Conservation (phyloP, 2,329 filamentous ascomycete species). For the Fusarium goolgardi region DNA sequence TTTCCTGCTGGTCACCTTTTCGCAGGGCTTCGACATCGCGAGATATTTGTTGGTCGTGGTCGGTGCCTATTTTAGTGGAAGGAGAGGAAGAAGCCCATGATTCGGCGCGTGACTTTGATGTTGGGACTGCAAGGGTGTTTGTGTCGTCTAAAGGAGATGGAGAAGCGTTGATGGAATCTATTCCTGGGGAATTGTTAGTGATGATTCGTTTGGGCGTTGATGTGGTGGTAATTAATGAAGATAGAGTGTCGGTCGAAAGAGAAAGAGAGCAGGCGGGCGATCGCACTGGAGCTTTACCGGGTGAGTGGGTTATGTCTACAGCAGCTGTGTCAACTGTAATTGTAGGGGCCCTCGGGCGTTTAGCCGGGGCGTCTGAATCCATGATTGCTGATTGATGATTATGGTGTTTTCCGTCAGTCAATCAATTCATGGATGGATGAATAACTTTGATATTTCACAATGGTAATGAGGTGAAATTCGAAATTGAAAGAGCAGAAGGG, state of each 20-base stretch:
- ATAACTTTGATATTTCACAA: not conserved
- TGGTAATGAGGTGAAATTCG: not conserved
- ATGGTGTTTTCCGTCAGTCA: not conserved
- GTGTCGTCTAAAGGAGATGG: slow-evolving; percentile 30
- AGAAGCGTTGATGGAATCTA: slow-evolving; percentile 35
- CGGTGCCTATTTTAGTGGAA: slow-evolving; percentile 38
- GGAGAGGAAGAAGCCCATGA: slow-evolving; percentile 36
- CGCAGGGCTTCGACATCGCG: slow-evolving; percentile 31
- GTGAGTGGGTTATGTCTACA: slow-evolving; percentile 28
- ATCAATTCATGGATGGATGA: not conserved
- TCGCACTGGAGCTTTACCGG: slow-evolving; percentile 42
- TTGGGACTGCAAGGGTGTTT: slow-evolving; percentile 35
- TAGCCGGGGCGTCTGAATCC: slow-evolving; percentile 25
- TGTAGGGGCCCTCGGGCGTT: slow-evolving; percentile 36
- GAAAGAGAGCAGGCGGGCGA: not conserved
- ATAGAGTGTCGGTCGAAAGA: not conserved
- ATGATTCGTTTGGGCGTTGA: not conserved
- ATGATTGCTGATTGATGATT: slow-evolving; percentile 4
- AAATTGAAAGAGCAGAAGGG: slow-evolving; percentile 7
- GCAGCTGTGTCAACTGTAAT: slow-evolving; percentile 41
- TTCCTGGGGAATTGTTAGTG: not conserved
- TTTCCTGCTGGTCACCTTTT: slow-evolving; percentile 37
- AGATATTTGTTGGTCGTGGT: slow-evolving; percentile 27
- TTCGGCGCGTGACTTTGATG: slow-evolving; percentile 24
- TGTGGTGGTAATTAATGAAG: not conserved